Evolutionary conservation across 2,329 filamentous ascomycete species (phyloP).

Genomic region (Grosmannia penicillata): DNA sequence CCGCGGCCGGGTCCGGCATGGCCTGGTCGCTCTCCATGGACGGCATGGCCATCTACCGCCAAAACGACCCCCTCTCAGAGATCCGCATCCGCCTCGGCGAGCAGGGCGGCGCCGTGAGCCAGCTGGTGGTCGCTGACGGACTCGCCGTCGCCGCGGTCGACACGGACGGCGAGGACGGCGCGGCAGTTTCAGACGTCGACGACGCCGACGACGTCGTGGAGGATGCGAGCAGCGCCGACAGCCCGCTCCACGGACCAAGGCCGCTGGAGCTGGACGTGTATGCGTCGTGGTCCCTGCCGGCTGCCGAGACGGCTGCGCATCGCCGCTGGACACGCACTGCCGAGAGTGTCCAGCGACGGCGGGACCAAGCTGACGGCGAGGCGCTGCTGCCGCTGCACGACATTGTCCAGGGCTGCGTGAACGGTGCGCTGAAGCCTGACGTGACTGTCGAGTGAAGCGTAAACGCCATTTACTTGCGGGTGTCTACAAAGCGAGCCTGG

Average conservation of each 20-base stretch:
- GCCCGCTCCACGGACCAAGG: conserved; percentile 5
- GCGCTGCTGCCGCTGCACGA: conserved; percentile 1
- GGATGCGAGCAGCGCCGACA: conserved; percentile 12
- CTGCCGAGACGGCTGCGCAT: background rate
- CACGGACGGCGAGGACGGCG: background rate
- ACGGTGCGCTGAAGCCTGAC: conserved; percentile 4
- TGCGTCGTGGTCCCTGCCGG: conserved; percentile 7
- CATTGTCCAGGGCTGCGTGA: conserved; percentile 7
- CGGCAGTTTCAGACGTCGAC: background rate
- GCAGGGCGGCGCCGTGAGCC: background rate
- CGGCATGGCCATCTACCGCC: conserved; percentile 7
- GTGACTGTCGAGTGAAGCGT: background rate
- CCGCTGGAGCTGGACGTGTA: conserved; percentile 9
- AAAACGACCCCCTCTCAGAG: conserved; percentile 14
- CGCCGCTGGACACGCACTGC: conserved; percentile 7
- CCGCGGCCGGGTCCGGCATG: conserved; percentile 1
- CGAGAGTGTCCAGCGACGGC: background rate
- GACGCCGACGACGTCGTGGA: background rate
- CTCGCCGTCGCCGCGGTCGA: background rate
- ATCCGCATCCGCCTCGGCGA: conserved; percentile 18
- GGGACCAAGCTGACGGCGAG: background rate
- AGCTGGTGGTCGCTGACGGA: background rate
- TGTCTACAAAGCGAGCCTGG: too few species aligned
- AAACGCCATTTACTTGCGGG: too few species aligned
- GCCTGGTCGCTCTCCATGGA: conserved; percentile 14